Base-by-base conservation (phyloP, 306 rosid genomes). In the Begonia masoniana region DNA sequence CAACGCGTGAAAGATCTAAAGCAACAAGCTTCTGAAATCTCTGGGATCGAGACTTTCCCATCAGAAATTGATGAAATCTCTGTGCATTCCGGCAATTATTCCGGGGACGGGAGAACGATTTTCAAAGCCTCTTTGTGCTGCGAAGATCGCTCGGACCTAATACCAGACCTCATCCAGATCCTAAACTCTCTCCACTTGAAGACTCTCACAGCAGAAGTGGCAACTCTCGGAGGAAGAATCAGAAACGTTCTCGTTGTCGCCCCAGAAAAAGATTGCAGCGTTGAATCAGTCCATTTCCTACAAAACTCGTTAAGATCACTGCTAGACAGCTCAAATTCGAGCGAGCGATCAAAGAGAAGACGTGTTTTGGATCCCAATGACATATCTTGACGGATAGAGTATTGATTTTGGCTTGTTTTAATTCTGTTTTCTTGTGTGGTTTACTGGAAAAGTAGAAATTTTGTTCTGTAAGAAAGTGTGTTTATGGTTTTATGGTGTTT, bases 61-160 rank as follows among this genome's bases (percentile, higher is more conserved):
- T 86, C 96, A 0, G 99, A 91, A 54, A 79, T 78, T 0, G 99
- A 91, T 24, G 99, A 91, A 62, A 83, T 91, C 76, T 85, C 78
- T 0, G 88, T 91, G 3, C 74, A 81, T 1, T 80, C 94, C 0
- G 70, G 76, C 5, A 82, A 74, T 50, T 36, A 61, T 14, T 62
- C 69, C 0, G 74, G 59, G 9, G 82, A 81, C 0, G 94, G 92
- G 3, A 65, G 88, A n/a, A 71, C 85, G 0, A 65, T 85, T 35
- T 91, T 91, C 78, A 91, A 91, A 50, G 99, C 99, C 0, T 91
- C 99, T 0, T 52, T 91, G 42, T 91, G 96, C 68, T 91, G 99
- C 41, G 99, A 91, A 61, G 99, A 91, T 59, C 88, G 99, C 6
- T 75, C 88, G 5, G 94, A 86, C 31, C 94, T 91, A 59, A 82